These are phyloP conservation scores for Ganoderma lucidum DNA, from an alignment of 1,284 basidiomycete species.

Conservation along the genomic window DNA sequence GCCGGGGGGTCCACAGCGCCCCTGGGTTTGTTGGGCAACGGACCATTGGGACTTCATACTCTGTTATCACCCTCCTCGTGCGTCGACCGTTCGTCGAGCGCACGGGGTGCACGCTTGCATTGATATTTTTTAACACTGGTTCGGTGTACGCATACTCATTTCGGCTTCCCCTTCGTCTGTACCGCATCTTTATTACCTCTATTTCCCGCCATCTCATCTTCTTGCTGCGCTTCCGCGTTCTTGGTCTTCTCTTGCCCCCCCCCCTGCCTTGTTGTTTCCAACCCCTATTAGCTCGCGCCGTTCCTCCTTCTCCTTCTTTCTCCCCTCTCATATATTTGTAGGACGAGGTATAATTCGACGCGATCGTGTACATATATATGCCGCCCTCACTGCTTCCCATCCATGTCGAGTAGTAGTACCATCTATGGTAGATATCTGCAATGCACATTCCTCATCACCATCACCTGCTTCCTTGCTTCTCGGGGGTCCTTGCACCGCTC, in stretches of 20 bases:
- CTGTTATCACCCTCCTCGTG: not conserved
- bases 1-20: conserved; percentile 11
- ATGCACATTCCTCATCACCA: conserved; percentile 9
- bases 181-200: conserved; percentile 34
- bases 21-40: conserved; percentile 21
- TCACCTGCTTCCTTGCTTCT: conserved; percentile 4
- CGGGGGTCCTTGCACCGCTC: not conserved
- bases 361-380: conserved; percentile 32
- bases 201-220: conserved; percentile 1
- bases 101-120: conserved; percentile 13
- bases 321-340: conserved; percentile 23
- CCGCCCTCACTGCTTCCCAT: conserved; percentile 13
- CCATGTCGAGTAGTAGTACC: conserved; percentile 20
- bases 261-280: conserved; percentile 2
- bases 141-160: conserved; percentile 9
- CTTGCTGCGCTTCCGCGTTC: conserved; percentile 3
- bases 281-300: conserved; percentile 5
- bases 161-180: conserved; percentile 24
- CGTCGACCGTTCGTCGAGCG: conserved; percentile 6
- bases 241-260: conserved; percentile 14
- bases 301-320: not conserved
- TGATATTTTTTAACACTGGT: conserved; percentile 1
- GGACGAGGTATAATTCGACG: conserved; percentile 33
- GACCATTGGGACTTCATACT: conserved; percentile 26
- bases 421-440: conserved; percentile 20